These are phyloP conservation scores for Apophysomyces sp. DNA, from an alignment of 371 early-diverging fungal genomes.

Conservation along the genomic window DNA sequence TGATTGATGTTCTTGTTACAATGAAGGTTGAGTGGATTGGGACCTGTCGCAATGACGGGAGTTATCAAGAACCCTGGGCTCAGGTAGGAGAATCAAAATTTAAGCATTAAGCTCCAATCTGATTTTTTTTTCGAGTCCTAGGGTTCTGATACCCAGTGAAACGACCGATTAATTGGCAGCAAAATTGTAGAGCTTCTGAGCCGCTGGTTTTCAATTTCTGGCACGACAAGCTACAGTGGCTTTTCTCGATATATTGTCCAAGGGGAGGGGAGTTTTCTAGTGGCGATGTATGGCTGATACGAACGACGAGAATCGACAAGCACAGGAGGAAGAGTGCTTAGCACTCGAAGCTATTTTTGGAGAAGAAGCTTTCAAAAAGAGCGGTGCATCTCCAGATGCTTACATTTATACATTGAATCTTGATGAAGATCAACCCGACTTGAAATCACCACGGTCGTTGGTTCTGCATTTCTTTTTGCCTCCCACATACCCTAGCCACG, in stretches of 20 bases:
- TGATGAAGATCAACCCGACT: constrained; percentile 25
- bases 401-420: constrained; percentile 34
- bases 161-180: no score
- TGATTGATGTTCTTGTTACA: no score
- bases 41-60: no score
- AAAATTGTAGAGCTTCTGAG: no score
- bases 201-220: no score
- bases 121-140: no score
- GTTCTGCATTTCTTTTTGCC: constrained; percentile 62
- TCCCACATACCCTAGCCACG: constrained; percentile 63
- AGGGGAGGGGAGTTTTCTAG: not conserved
- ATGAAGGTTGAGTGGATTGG: no score
- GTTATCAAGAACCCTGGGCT: no score
- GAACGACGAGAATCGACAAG: constrained; percentile 22
- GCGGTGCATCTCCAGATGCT: constrained; percentile 12
- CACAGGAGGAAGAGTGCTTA: constrained; percentile 39
- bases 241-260: not conserved
- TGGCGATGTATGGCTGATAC: not conserved
- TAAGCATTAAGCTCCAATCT: no score
- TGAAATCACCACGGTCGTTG: constrained; percentile 35
- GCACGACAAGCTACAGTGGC: no score
- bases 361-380: constrained; percentile 25
- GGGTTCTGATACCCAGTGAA: no score
- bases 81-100: no score
- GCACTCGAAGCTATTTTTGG: constrained; percentile 46